These are phyloP conservation scores for Rubroshorea leprosula DNA, from an alignment of 345 rosid genomes.

Conservation along the genomic window DNA sequence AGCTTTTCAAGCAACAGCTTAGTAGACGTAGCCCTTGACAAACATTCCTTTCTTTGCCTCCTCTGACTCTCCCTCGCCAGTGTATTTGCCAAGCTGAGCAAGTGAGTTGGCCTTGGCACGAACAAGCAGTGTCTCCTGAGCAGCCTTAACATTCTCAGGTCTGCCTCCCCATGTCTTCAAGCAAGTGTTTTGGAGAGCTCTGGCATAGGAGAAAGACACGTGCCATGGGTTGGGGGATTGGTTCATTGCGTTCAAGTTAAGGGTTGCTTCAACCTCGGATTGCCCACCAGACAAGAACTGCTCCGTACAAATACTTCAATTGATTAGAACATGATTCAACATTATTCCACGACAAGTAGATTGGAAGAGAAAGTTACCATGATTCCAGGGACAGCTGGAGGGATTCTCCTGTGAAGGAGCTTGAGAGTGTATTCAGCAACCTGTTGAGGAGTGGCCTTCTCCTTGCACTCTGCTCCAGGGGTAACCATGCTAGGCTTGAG, in stretches of 20 bases:
- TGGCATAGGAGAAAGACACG: constrained; percentile 93
- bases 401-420: constrained; percentile 82
- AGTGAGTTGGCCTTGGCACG: constrained; percentile 87
- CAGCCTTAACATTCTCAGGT: constrained; percentile 74
- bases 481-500: constrained; percentile 99
- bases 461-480: constrained; percentile 96
- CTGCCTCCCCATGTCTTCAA: constrained; percentile 93
- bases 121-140: constrained; percentile 62
- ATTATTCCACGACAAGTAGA: neutral
- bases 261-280: constrained; percentile 95
- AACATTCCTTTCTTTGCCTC: constrained; percentile 92
- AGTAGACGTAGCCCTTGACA: constrained; percentile 83
- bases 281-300: constrained; percentile 99
- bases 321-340: neutral
- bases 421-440: constrained; percentile 92
- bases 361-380: constrained; percentile 53
- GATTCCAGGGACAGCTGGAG: constrained; percentile 95
- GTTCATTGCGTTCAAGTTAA: constrained; percentile 96
- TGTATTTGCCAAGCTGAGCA: constrained; percentile 95
- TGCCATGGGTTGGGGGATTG: constrained; percentile 90
- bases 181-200: constrained; percentile 94
- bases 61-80: constrained; percentile 84
- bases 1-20: constrained; percentile 17
- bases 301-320: constrained; percentile 11
- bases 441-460: constrained; percentile 68